Conservation (phyloP, 176 grass and related monocot genomes). For the Phragmites australis region DNA sequence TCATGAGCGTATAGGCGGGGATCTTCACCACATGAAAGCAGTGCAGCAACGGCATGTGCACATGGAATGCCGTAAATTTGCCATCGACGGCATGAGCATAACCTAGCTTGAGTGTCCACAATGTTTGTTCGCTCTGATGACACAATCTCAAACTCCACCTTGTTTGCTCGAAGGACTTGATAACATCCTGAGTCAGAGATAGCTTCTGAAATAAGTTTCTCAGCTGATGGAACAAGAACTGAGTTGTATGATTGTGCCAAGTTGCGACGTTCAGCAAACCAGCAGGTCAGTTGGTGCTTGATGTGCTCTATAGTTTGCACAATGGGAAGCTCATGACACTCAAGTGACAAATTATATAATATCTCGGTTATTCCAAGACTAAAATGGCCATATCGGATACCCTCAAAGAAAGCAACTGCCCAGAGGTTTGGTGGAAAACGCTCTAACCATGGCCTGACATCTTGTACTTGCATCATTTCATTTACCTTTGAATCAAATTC, state of each 20-base stretch:
- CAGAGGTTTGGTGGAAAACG: constrained; percentile 85
- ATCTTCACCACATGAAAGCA: constrained; percentile 90
- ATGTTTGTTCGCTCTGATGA: constrained; percentile 96
- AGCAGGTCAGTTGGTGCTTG: constrained; percentile 63
- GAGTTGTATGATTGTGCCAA: constrained; percentile 67
- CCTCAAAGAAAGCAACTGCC: constrained; percentile 90
- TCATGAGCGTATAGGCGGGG: constrained; percentile 73
- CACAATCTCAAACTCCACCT: constrained; percentile 98
- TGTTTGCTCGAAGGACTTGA: constrained; percentile 97
- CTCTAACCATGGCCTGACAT: constrained; percentile 87
- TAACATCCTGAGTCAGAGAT: constrained; percentile 81
- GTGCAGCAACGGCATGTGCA: constrained; percentile 86
- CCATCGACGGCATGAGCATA: constrained; percentile 88
- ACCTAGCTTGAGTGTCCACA: constrained; percentile 79
- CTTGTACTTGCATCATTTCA: constrained; percentile 94
- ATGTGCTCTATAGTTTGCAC: constrained; percentile 96
- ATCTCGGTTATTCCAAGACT: constrained; percentile 79
- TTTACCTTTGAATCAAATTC: constrained; percentile 87
- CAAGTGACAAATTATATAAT: constrained; percentile 84
- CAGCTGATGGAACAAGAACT: constrained; percentile 84
- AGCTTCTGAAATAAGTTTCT: constrained; percentile 88
- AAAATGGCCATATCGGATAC: constrained; percentile 87
- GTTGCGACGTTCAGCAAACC: constrained; percentile 78
- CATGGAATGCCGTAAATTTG: constrained; percentile 94
- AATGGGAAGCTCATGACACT: constrained; percentile 90